Evolutionary conservation across 2,329 filamentous ascomycete species (phyloP).

Genomic region (Leptosphaerulina australis): DNA sequence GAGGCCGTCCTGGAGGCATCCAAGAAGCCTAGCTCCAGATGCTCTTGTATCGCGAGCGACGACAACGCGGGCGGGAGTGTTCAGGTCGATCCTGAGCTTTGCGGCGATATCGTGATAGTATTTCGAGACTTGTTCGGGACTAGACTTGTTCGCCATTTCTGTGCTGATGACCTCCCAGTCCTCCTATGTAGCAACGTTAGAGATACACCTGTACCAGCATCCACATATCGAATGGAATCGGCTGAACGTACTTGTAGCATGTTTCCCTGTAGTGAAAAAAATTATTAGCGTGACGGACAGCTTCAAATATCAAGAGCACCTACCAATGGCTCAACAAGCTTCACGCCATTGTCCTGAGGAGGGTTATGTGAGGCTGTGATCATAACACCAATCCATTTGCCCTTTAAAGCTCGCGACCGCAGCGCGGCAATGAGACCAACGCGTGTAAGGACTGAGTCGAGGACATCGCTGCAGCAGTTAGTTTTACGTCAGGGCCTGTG

Average conservation of each 20-base stretch:
- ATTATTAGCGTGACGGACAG: conserved; percentile 28
- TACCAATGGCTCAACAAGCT: conserved; percentile 90
- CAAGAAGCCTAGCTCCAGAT: conserved; percentile 82
- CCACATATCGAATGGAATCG: background rate
- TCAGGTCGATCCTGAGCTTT: conserved; percentile 65
- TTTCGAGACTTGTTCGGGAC: conserved; percentile 74
- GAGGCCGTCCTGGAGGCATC: conserved; percentile 78
- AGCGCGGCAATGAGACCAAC: conserved; percentile 88
- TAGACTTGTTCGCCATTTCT: conserved; percentile 80
- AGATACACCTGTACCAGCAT: conserved; percentile 9
- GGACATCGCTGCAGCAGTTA: conserved; percentile 65
- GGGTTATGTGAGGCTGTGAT: conserved; percentile 71
- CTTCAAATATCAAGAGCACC: conserved; percentile 27
- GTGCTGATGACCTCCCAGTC: conserved; percentile 94
- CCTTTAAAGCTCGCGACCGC: conserved; percentile 85
- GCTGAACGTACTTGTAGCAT: conserved; percentile 69
- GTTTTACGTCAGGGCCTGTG: conserved; percentile 32
- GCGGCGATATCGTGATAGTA: conserved; percentile 75
- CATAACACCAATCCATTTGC: conserved; percentile 90
- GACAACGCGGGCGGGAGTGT: conserved; percentile 76
- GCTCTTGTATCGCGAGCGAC: conserved; percentile 92
- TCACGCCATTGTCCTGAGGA: conserved; percentile 69
- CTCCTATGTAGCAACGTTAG: conserved; percentile 51
- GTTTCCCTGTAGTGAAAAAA: conserved; percentile 74
- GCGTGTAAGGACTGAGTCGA: conserved; percentile 90